Evolutionary conservation across 2,329 filamentous ascomycete genomes (phyloP).

Genomic region (Biscogniauxia sp.): DNA sequence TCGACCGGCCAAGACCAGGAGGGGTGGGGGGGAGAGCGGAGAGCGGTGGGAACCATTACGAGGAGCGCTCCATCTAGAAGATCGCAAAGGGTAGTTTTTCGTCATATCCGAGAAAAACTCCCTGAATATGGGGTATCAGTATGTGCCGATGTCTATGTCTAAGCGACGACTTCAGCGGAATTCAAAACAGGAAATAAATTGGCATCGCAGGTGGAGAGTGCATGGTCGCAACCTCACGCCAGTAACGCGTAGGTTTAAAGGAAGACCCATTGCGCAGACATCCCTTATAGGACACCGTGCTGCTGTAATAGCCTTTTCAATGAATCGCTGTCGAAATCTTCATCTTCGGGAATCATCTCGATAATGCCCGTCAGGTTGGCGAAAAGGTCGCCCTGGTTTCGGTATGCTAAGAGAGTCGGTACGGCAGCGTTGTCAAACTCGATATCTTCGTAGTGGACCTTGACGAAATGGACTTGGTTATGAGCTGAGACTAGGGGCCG

Average conservation of each 20-base stretch:
- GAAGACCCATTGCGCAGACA: background rate
- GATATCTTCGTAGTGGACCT: slow-evolving; percentile 86
- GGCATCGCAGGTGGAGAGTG: background rate
- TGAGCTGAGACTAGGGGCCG: slow-evolving; percentile 70
- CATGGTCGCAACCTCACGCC: background rate
- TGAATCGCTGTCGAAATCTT: slow-evolving; percentile 54
- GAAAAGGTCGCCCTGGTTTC: slow-evolving; percentile 82
- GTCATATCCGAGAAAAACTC: background rate
- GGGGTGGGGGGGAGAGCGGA: no score
- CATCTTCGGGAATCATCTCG: slow-evolving; percentile 75
- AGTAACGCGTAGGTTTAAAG: background rate
- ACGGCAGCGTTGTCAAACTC: slow-evolving; percentile 90
- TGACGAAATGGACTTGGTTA: slow-evolving; percentile 78
- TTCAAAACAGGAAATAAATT: background rate
- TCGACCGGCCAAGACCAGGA: background rate
- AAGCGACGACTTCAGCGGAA: background rate
- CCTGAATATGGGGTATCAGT: slow-evolving; percentile 8
- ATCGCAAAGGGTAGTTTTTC: background rate
- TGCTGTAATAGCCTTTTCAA: slow-evolving; percentile 52
- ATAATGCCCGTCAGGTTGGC: slow-evolving; percentile 85
- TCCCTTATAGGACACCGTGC: slow-evolving; percentile 49
- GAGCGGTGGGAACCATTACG: background rate
- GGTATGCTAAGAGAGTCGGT: slow-evolving; percentile 86
- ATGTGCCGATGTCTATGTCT: background rate
- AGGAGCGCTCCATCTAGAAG: background rate